Base-by-base conservation (phyloP, 345 rosid genomes). In the Acer negundo region DNA sequence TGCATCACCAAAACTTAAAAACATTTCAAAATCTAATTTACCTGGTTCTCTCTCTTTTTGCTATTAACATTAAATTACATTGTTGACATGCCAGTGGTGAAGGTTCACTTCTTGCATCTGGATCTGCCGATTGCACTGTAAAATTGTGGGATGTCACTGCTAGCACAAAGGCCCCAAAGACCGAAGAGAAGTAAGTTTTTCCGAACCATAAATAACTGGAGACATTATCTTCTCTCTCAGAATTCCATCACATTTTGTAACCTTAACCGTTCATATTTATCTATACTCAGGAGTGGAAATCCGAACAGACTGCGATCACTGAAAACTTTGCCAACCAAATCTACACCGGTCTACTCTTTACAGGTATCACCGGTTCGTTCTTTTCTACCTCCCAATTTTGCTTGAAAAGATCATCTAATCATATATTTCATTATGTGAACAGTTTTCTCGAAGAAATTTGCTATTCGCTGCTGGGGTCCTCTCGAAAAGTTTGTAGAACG, bases 71-170 rank as follows among this genome's bases (percentile, higher is more conserved):
- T 72, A 73, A 68, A 67, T n/a, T 81, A 76, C 66, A 22, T 75
- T 79, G 73, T 35, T 4, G 47, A 4, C 3, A 7, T 69, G 40
- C 53, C 91, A 97, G 99, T 17, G 83, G 93, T 70, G 99, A 97
- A 88, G 97, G 99, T 46, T 86, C 94, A 44, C 93, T 97, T 80
- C 93, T 96, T 20, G 98, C 97, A 59, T 94, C 99, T 66, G 98
- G 99, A 77, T 94, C 99, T 64, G 99, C 98, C 8, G 98, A 94
- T 87, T 90, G 91, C 89, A 94, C 92, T 16, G 91, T 94, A 56
- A 96, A 92, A 85, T 83, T 96, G 58, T 94, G 98, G 99, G 98
- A 94, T 68, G 95, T 92, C 70, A 89, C 86, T 76, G 75, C 89
- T 55, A 92, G 97, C 78, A 79, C 93, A 22, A 96, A 92, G 80